These are phyloP conservation scores for Candida sojae DNA, from an alignment of 1,139 yeast genomes.

Conservation along the genomic window DNA sequence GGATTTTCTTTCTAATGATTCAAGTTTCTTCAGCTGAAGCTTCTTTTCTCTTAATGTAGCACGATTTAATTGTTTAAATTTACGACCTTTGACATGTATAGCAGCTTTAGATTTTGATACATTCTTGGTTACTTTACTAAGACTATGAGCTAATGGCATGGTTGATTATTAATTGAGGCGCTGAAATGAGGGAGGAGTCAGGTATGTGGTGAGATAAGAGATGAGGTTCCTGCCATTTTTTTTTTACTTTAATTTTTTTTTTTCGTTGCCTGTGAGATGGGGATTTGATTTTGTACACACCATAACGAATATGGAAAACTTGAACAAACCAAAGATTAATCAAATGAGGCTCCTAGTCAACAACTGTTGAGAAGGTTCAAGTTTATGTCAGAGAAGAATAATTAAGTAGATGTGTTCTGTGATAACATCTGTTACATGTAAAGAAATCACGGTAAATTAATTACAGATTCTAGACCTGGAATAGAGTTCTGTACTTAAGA, in stretches of 20 bases:
- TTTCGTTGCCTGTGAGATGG: too few species aligned
- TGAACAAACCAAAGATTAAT: too few species aligned
- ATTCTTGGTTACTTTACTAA: slow-evolving; percentile 70
- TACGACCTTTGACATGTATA: slow-evolving; percentile 87
- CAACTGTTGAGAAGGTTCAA: too few species aligned
- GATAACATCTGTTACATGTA: too few species aligned
- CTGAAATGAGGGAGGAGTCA: background rate
- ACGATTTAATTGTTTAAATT: slow-evolving; percentile 77
- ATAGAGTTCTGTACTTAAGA: too few species aligned
- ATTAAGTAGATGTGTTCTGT: too few species aligned
- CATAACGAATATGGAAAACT: too few species aligned
- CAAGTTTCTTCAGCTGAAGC: slow-evolving; percentile 56
- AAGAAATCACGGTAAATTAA: too few species aligned
- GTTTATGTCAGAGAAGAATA: too few species aligned
- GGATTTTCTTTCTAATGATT: slow-evolving; percentile 58
- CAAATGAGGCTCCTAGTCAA: too few species aligned
- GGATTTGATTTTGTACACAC: too few species aligned
- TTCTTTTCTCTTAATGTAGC: slow-evolving; percentile 85
- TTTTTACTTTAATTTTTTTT: background rate
- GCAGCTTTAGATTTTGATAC: slow-evolving; percentile 58
- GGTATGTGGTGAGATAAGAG: background rate
- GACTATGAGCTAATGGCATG: slow-evolving; percentile 81
- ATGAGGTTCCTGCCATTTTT: background rate
- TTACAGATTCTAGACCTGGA: too few species aligned
- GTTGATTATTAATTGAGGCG: background rate